phyloP scores from a whole-genome alignment of 768 basidiomycete genomes.

The Ramaria sp. region DNA sequence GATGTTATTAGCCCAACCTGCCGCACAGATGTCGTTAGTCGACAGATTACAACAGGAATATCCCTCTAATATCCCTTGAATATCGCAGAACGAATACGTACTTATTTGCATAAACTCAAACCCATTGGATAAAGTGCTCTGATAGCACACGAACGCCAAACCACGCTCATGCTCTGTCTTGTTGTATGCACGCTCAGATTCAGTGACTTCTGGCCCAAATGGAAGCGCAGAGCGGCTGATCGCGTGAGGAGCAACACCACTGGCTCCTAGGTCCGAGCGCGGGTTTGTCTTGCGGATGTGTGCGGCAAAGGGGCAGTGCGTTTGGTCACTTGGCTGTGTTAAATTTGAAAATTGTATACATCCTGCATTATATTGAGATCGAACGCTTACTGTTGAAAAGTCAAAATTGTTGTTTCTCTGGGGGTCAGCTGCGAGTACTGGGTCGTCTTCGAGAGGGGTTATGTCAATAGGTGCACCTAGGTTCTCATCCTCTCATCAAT shows the following conservation, averaged over 20 bases:
- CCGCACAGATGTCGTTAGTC: no score
- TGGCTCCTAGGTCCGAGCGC: constrained; percentile 14
- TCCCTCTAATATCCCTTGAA: no score
- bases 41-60: no score
- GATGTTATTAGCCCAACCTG: constrained; percentile 20
- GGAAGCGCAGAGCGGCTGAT: constrained; percentile 25
- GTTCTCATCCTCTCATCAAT: no score
- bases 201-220: constrained; percentile 27
- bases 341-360: no score
- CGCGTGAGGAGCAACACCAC: constrained; percentile 11
- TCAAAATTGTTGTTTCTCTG: constrained; percentile 21
- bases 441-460: constrained; percentile 18
- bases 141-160: constrained; percentile 34
- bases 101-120: constrained; percentile 22
- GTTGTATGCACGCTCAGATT: constrained; percentile 22
- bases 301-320: no score
- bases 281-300: constrained; percentile 38
- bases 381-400: no score
- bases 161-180: constrained; percentile 37
- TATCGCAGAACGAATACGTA: no score
- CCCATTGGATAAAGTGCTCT: constrained; percentile 20
- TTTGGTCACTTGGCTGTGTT: constrained; percentile 14
- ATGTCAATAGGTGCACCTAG: constrained; percentile 21
- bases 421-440: constrained; percentile 18
- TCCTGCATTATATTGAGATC: background rate